Base-by-base conservation (phyloP, 257 asterid species). In the Solanum sejunctum region DNA sequence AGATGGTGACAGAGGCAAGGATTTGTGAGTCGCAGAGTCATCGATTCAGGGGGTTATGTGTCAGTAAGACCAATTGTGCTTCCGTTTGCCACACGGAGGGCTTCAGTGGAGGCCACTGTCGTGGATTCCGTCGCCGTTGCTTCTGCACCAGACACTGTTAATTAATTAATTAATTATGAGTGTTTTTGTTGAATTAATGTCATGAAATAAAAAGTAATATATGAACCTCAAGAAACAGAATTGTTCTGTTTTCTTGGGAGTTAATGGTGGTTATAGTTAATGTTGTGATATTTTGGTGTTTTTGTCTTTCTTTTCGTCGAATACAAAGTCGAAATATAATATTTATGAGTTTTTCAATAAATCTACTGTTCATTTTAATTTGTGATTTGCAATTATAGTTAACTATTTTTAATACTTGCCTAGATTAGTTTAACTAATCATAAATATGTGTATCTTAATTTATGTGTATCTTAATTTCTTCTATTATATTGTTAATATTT, bases 41-140 rank as follows among this genome's bases (percentile, higher is more conserved):
- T 0, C 71, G 45, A 3, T 92, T 87, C 88, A 86, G 58, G 77
- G 93, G 93, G 32, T 8, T 85, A 1, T 92, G 93, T 80, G 18
- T 67, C 47, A 89, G 92, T 47, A 28, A 15, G 11, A 82, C 75
- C 81, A 92, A 87, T 87, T 89, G 93, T 80, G 89, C 21, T 1
- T 43, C 84, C 0, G 88, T 92, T 80, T 92, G 91, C 85, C 83
- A 83, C 79, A 85, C 61, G 0, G 91, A 92, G 86, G 90, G 91
- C 55, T 92, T 92, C 16, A 1, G 83, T 32, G 88, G 85, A 10
- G 93, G 89, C 8, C 2, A 70, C 8, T 91, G 92, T 87, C 45
- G n/a, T 20, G 92, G 94, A 15, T 26, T 91, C 32, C 92, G 92
- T 57, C 94, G 87, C 85, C 88, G 91, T 45, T 90, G 94, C 85